phyloP scores from a whole-genome alignment of 495 filamentous ascomycete species.

The Bombardia bombarda region DNA sequence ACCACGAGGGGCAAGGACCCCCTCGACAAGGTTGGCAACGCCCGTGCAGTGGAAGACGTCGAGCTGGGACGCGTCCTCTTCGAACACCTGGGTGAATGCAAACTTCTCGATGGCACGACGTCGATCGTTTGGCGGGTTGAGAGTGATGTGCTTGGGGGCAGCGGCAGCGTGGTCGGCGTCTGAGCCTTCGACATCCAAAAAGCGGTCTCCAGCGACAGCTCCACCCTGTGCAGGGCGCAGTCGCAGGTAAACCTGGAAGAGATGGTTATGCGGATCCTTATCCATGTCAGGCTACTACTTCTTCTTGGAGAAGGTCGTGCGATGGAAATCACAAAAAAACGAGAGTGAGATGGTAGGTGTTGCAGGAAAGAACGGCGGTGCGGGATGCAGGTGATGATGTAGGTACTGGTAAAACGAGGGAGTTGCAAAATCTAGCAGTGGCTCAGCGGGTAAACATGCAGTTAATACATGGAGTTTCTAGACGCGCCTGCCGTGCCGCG shows the following conservation, averaged over 20 bases:
- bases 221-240: constrained; percentile 62
- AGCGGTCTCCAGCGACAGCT: constrained; percentile 51
- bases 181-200: constrained; percentile 65
- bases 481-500: too few species aligned
- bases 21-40: constrained; percentile 65
- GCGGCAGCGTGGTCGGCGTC: constrained; percentile 32
- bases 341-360: too few species aligned
- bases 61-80: constrained; percentile 73
- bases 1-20: constrained; percentile 60
- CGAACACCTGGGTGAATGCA: constrained; percentile 88
- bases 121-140: constrained; percentile 76
- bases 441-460: too few species aligned
- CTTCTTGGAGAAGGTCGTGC: too few species aligned
- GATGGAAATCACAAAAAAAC: too few species aligned
- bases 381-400: too few species aligned
- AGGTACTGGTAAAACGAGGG: too few species aligned
- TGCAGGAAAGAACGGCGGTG: too few species aligned
- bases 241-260: constrained; percentile 91
- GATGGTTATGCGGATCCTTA: constrained; percentile 27
- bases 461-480: too few species aligned
- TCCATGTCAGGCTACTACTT: too few species aligned
- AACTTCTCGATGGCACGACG: constrained; percentile 88
- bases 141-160: constrained; percentile 71
- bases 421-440: too few species aligned
- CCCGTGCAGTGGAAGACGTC: constrained; percentile 82